Percentiles rank a stretch among this genome's conserved stretches.
Evolutionary conservation across 1,284 basidiomycete genomes (phyloP).

Genomic region (Calocybe gambosa): DNA sequence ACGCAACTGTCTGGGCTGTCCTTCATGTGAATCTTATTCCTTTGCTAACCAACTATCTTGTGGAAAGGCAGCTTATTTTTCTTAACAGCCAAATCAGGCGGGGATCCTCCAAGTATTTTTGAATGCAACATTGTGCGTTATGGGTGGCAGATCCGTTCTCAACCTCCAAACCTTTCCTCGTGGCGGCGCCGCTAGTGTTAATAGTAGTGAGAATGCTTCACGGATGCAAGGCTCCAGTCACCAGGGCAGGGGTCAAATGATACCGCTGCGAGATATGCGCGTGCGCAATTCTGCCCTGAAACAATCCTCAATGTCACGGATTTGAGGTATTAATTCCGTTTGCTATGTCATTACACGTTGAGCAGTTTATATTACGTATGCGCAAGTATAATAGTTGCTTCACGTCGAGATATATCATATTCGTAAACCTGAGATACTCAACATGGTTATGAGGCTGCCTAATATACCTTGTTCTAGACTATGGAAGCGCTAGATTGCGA

Average conservation of each 20-base stretch:
- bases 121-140: conserved; percentile 20
- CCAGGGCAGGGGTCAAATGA: neutral
- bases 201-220: neutral
- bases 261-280: neutral
- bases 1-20: conserved; percentile 19
- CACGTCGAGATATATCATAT: too few relatives aligned
- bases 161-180: conserved; percentile 19
- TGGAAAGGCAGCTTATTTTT: neutral
- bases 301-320: too few relatives aligned
- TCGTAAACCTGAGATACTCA: too few relatives aligned
- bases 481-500: too few relatives aligned
- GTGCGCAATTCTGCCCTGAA: too few relatives aligned
- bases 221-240: neutral
- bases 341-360: too few relatives aligned
- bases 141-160: conserved; percentile 23
- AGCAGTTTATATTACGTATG: too few relatives aligned
- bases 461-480: too few relatives aligned
- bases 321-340: too few relatives aligned
- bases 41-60: neutral
- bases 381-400: too few relatives aligned
- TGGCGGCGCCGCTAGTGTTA: neutral
- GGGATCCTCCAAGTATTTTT: conserved; percentile 22
- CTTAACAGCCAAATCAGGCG: conserved; percentile 18
- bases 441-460: too few relatives aligned
- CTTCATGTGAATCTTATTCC: conserved; percentile 17